Evolutionary conservation across 805 yeast species (phyloP).

Genomic region (Yamadazyma akitaensis): DNA sequence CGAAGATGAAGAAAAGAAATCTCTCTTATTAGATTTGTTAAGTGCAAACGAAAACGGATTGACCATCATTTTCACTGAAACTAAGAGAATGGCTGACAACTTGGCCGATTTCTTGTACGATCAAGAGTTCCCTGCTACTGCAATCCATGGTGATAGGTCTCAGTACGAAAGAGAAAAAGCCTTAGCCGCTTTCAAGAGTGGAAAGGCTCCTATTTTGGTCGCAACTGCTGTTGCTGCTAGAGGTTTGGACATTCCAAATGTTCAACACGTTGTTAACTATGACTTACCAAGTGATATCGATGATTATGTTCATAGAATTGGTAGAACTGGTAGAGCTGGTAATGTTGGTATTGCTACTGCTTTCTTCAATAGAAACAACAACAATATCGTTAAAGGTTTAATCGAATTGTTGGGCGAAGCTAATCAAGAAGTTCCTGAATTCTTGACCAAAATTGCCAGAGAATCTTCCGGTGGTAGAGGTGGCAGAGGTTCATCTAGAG

Average conservation of each 20-base stretch:
- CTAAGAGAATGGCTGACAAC: conserved; percentile 97
- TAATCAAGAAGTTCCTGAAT: conserved; percentile 94
- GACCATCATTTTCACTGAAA: conserved; percentile 94
- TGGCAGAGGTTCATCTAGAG: conserved; percentile 41
- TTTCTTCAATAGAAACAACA: conserved; percentile 94
- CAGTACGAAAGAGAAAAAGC: conserved; percentile 98
- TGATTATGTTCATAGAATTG: conserved; percentile 98
- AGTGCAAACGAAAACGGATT: conserved; percentile 77
- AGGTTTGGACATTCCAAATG: conserved; percentile 99
- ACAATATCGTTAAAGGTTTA: conserved; percentile 82
- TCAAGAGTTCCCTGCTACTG: conserved; percentile 93
- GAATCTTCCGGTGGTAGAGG: conserved; percentile 56
- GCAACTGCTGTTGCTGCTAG: conserved; percentile 99
- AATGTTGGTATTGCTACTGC: conserved; percentile 98
- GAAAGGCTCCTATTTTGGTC: conserved; percentile 89
- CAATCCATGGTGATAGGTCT: conserved; percentile 98
- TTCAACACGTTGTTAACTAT: conserved; percentile 94
- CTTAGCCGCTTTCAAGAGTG: conserved; percentile 86
- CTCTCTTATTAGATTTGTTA: conserved; percentile 79
- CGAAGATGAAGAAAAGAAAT: conserved; percentile 90
- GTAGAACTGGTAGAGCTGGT: conserved; percentile 99
- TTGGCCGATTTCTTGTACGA: conserved; percentile 86
- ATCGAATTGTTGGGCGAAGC: conserved; percentile 88
- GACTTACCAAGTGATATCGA: conserved; percentile 96
- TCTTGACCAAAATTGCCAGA: conserved; percentile 75